These are phyloP conservation scores for Rhododendron ovatum DNA, from an alignment of 148 eudicot species.

Conservation along the genomic window DNA sequence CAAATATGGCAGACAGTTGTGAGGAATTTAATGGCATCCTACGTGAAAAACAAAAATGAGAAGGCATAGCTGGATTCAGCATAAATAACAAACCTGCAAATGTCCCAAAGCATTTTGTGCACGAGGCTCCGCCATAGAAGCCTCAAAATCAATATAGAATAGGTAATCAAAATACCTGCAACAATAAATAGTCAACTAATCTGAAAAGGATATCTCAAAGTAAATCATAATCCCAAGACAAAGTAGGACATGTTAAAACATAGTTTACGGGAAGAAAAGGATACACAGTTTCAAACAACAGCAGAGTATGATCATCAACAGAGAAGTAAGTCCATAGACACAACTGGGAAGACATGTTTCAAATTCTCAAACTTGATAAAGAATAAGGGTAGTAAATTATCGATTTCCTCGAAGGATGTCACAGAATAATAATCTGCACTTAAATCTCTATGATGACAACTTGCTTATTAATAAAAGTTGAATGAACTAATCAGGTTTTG, in stretches of 20 bases:
- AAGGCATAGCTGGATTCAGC: background rate
- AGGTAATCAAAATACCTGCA: constrained; percentile 74
- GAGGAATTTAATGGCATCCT: background rate
- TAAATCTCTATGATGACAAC: background rate
- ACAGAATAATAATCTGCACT: background rate
- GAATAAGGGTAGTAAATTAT: background rate
- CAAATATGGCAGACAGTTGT: background rate
- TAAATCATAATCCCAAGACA: constrained; percentile 3
- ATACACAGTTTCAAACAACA: background rate
- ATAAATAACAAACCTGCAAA: constrained; percentile 59
- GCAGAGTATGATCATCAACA: background rate
- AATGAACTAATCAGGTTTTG: background rate
- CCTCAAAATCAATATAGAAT: constrained; percentile 85
- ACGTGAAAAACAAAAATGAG: background rate
- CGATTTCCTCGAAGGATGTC: background rate
- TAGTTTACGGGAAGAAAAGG: background rate
- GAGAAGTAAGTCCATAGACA: background rate
- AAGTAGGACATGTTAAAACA: background rate
- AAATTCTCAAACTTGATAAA: background rate
- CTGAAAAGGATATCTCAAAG: background rate
- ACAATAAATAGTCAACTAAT: constrained; percentile 14
- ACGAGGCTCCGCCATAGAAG: constrained; percentile 95
- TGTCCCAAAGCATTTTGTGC: constrained; percentile 90
- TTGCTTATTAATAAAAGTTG: background rate
- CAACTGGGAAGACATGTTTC: background rate